Evolutionary conservation across 2,329 filamentous ascomycete genomes (phyloP).

Genomic region (Fusarium sarcochroum): DNA sequence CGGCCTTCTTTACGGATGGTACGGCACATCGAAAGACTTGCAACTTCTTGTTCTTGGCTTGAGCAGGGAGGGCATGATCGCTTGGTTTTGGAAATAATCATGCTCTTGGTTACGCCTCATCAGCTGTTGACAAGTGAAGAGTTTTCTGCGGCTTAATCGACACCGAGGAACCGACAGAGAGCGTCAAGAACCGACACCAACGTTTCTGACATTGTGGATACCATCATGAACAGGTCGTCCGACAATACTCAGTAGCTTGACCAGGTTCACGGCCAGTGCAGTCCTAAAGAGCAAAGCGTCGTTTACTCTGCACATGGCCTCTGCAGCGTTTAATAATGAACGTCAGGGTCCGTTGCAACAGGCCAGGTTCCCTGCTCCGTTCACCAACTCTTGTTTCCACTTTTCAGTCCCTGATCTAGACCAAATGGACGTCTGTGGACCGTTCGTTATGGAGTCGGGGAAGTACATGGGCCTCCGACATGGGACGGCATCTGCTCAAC

Average conservation of each 20-base stretch:
- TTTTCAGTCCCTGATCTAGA: conserved; percentile 36
- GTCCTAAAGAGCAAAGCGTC: conserved; percentile 34
- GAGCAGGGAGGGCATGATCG: background rate
- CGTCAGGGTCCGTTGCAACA: conserved; percentile 31
- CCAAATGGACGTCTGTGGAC: conserved; percentile 27
- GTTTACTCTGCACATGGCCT: conserved; percentile 6
- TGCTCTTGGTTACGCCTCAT: background rate
- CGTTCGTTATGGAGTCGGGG: conserved; percentile 26
- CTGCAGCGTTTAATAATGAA: conserved; percentile 30
- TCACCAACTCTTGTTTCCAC: conserved; percentile 26
- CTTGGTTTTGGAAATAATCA: background rate
- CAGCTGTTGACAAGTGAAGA: conserved; percentile 18
- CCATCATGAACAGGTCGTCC: conserved; percentile 26
- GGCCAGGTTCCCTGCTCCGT: conserved; percentile 33
- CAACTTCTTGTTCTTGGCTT: conserved; percentile 6
- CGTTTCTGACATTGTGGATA: conserved; percentile 33
- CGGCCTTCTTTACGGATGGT: background rate
- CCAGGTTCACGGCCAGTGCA: conserved; percentile 8
- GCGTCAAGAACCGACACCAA: conserved; percentile 32
- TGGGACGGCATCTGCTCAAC: conserved; percentile 18
- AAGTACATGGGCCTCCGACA: conserved; percentile 9
- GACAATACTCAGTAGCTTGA: conserved; percentile 23
- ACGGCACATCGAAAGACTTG: background rate
- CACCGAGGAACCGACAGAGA: conserved; percentile 21
- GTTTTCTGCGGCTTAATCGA: conserved; percentile 20